phyloP scores from a whole-genome alignment of 192 early-diverging fungal species.

The Rhizophlyctis rosea region DNA sequence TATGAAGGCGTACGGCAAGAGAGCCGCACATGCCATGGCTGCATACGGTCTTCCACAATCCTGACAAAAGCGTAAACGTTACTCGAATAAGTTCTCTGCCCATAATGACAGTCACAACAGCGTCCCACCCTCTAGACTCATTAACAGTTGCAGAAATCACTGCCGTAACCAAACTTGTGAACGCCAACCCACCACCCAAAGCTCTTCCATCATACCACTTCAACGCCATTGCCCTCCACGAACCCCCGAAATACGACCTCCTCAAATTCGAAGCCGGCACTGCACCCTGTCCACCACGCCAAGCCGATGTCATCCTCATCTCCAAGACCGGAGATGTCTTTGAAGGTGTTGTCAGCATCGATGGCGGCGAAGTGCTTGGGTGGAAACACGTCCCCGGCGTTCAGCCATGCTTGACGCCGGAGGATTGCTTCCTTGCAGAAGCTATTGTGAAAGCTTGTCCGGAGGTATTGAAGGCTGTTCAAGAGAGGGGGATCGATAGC shows the following conservation, averaged over 20 bases:
- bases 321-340: background rate
- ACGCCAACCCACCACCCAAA: background rate
- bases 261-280: background rate
- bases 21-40: too few species aligned
- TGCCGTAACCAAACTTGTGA: background rate
- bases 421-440: background rate
- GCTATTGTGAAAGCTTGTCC: background rate
- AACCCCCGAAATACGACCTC: conserved; percentile 1
- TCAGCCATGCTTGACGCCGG: background rate
- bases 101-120: too few species aligned
- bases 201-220: background rate
- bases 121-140: background rate
- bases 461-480: background rate
- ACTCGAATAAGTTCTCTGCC: too few species aligned
- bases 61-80: too few species aligned
- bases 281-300: background rate
- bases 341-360: background rate
- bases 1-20: too few species aligned
- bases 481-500: background rate
- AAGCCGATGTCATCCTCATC: background rate
- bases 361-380: background rate
- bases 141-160: background rate
- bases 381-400: background rate
- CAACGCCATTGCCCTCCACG: background rate
- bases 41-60: too few species aligned